Conservation (phyloP, 306 rosid genomes). For the Medicago ruthenica region DNA sequence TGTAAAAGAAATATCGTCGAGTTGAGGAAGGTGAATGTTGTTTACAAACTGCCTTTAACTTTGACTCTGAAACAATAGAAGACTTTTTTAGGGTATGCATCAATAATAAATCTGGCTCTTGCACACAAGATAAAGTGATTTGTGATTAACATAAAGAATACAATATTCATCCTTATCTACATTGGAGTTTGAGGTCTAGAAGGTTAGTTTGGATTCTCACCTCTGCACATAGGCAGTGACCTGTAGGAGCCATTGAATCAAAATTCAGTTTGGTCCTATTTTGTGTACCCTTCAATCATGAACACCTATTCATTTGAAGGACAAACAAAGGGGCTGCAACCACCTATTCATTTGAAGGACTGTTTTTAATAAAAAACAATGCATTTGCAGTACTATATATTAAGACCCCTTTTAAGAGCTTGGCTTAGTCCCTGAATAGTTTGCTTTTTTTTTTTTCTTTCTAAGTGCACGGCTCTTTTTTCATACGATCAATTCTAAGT, state of each 20-base stretch:
- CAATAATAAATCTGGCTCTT: too few species aligned
- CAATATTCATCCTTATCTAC: too few species aligned
- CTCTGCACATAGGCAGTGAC: neutral
- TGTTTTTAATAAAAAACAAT: neutral
- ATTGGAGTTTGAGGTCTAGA: neutral
- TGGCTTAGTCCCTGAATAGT: neutral
- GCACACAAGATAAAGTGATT: too few species aligned
- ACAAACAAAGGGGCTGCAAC: too few species aligned
- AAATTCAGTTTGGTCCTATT: neutral
- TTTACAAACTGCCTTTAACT: too few species aligned
- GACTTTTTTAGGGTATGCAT: too few species aligned
- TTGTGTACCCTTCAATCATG: neutral
- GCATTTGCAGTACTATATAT: neutral
- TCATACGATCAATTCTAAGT: neutral
- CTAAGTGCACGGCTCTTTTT: conserved; percentile 7
- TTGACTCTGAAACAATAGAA: too few species aligned
- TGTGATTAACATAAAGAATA: neutral
- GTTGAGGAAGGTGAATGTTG: too few species aligned
- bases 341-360: too few species aligned
- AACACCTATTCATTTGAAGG: too few species aligned
- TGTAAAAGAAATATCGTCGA: too few species aligned
- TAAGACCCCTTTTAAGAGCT: neutral
- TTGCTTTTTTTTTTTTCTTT: neutral
- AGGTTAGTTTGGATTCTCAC: neutral
- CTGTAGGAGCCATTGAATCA: neutral